These are phyloP conservation scores for Penicillium egyptiacum DNA, from an alignment of 495 filamentous ascomycete species.

Conservation along the genomic window DNA sequence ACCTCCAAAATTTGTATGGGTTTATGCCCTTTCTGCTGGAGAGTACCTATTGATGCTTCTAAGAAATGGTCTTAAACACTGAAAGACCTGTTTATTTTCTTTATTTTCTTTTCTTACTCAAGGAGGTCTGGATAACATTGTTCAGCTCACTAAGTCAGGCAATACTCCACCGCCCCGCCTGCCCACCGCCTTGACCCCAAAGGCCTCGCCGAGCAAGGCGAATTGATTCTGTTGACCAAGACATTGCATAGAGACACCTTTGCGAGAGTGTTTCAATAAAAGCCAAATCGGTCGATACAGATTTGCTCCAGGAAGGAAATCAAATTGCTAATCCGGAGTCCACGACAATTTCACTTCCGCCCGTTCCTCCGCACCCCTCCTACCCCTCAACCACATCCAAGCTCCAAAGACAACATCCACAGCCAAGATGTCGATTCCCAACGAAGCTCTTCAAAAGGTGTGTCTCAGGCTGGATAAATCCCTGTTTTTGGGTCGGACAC, in stretches of 20 bases:
- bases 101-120: background rate
- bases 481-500: background rate
- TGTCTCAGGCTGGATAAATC: slow-evolving; percentile 6
- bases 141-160: slow-evolving; percentile 1
- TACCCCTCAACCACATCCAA: slow-evolving; percentile 14
- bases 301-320: background rate
- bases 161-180: slow-evolving; percentile 1
- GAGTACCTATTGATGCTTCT: background rate
- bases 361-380: slow-evolving; percentile 17
- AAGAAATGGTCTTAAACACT: background rate
- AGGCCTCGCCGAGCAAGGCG: slow-evolving; percentile 4
- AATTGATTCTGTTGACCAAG: slow-evolving; percentile 5
- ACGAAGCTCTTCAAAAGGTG: slow-evolving; percentile 94
- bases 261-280: background rate
- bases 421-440: slow-evolving; percentile 85
- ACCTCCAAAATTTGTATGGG: background rate
- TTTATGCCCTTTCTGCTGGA: background rate
- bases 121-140: background rate
- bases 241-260: slow-evolving; percentile 4
- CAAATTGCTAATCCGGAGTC: background rate
- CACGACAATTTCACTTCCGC: background rate
- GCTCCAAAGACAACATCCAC: slow-evolving; percentile 9
- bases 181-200: slow-evolving; percentile 6
- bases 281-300: background rate
- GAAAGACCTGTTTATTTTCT: background rate